phyloP scores from a whole-genome alignment of 768 basidiomycete species.

The Rossbeevera mucosa region DNA sequence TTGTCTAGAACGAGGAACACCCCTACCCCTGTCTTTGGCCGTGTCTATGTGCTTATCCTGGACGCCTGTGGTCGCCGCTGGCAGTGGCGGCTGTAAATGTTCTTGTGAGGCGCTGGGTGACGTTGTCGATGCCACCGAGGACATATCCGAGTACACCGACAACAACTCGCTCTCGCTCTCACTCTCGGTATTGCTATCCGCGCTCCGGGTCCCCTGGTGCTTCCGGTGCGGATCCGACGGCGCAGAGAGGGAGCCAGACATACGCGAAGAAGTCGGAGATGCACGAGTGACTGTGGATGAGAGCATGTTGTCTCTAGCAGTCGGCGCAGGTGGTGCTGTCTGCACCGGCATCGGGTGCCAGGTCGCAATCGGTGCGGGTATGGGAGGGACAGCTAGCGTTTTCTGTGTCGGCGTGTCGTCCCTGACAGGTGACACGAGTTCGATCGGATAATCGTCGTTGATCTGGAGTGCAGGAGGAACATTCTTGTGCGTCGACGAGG shows the following conservation, averaged over 20 bases:
- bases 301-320: slow-evolving; percentile 8
- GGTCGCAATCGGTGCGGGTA: slow-evolving; percentile 45
- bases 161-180: slow-evolving; percentile 33
- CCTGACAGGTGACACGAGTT: slow-evolving; percentile 12
- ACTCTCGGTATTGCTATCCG: slow-evolving; percentile 27
- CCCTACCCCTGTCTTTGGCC: slow-evolving; percentile 24
- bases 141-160: slow-evolving; percentile 32
- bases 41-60: neutral
- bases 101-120: slow-evolving; percentile 34
- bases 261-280: slow-evolving; percentile 16
- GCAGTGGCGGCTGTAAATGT: slow-evolving; percentile 12
- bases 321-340: slow-evolving; percentile 14
- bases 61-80: slow-evolving; percentile 10
- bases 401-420: slow-evolving; percentile 31
- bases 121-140: slow-evolving; percentile 29
- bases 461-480: slow-evolving; percentile 29
- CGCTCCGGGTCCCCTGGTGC: slow-evolving; percentile 18
- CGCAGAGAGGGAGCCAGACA: slow-evolving; percentile 25
- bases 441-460: slow-evolving; percentile 18
- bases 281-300: slow-evolving; percentile 10
- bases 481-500: slow-evolving; percentile 15
- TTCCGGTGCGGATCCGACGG: slow-evolving; percentile 23
- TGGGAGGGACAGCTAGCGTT: slow-evolving; percentile 48
- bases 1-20: slow-evolving; percentile 45
- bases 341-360: slow-evolving; percentile 32